Evolutionary conservation across 805 yeast species (phyloP).

Genomic region (Candida sphagnicola): DNA sequence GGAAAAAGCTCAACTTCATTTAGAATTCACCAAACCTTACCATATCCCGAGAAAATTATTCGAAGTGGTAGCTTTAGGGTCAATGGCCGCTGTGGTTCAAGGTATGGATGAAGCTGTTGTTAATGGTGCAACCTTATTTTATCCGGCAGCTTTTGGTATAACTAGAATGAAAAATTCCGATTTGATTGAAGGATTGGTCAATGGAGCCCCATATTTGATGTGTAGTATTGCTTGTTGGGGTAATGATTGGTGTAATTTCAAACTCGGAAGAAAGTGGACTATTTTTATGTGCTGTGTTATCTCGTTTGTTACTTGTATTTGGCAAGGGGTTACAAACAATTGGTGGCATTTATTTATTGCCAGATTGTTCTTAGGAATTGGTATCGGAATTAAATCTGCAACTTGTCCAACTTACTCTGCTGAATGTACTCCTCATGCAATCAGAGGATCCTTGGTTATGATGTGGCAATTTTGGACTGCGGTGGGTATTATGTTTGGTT

Average conservation of each 20-base stretch:
- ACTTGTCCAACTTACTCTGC: conserved; percentile 70
- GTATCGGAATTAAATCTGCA: conserved; percentile 64
- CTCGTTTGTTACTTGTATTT: conserved; percentile 57
- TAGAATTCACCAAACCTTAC: conserved; percentile 42
- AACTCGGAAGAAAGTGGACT: conserved; percentile 56
- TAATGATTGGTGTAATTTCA: conserved; percentile 48
- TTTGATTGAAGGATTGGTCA: conserved; percentile 58
- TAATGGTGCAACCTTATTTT: conserved; percentile 63
- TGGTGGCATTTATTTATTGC: conserved; percentile 48
- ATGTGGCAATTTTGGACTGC: conserved; percentile 78
- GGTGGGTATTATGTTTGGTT: conserved; percentile 67
- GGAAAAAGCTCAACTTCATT: conserved; percentile 47
- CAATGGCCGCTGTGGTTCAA: conserved; percentile 68
- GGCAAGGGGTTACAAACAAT: conserved; percentile 63
- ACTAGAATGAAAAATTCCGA: conserved; percentile 37
- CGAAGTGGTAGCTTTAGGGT: conserved; percentile 54
- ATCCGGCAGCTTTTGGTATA: conserved; percentile 54
- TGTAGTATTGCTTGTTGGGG: conserved; percentile 62
- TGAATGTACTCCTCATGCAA: conserved; percentile 54
- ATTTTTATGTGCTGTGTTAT: conserved; percentile 58
- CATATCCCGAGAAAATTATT: conserved; percentile 47
- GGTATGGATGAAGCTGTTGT: conserved; percentile 74
- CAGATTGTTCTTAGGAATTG: conserved; percentile 44
- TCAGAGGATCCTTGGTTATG: conserved; percentile 66
- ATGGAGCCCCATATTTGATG: conserved; percentile 64